Conservation (phyloP, 345 rosid genomes). For the Punica granatum region DNA sequence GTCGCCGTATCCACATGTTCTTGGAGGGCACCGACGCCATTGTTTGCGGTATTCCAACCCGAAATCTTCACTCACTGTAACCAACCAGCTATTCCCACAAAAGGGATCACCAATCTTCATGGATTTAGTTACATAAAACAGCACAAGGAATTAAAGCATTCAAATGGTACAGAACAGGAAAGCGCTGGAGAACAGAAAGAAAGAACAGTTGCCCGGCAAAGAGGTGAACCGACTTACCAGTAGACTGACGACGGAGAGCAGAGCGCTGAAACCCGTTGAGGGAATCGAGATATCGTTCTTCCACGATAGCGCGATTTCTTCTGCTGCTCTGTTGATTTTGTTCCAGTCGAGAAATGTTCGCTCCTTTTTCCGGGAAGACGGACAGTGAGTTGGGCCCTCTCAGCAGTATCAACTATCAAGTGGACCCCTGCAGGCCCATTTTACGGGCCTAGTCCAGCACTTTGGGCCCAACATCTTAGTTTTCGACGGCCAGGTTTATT, state of each 20-base stretch:
- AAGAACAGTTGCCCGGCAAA: not conserved
- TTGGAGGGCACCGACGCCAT: constrained; percentile 51
- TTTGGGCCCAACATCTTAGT: not conserved
- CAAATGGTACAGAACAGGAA: not conserved
- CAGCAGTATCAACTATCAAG: not conserved
- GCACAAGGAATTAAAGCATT: too few relatives aligned
- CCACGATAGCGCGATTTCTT: not conserved
- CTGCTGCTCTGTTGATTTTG: not conserved
- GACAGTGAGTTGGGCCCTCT: not conserved
- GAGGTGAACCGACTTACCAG: not conserved
- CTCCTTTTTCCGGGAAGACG: not conserved
- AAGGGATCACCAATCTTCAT: not conserved
- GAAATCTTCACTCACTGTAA: not conserved
- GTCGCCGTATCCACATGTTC: constrained; percentile 82
- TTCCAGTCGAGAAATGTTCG: not conserved
- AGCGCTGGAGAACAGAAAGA: not conserved
- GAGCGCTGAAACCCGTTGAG: not conserved
- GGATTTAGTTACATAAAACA: too few relatives aligned
- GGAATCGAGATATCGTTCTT: not conserved
- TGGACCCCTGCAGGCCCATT: not conserved
- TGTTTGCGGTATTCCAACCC: not conserved
- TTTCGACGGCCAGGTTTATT: too few relatives aligned
- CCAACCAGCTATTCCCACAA: not conserved
- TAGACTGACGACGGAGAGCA: not conserved
- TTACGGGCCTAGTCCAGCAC: not conserved